Base-by-base conservation (phyloP, 2,329 filamentous ascomycete genomes). In the Fusarium aywerte region DNA sequence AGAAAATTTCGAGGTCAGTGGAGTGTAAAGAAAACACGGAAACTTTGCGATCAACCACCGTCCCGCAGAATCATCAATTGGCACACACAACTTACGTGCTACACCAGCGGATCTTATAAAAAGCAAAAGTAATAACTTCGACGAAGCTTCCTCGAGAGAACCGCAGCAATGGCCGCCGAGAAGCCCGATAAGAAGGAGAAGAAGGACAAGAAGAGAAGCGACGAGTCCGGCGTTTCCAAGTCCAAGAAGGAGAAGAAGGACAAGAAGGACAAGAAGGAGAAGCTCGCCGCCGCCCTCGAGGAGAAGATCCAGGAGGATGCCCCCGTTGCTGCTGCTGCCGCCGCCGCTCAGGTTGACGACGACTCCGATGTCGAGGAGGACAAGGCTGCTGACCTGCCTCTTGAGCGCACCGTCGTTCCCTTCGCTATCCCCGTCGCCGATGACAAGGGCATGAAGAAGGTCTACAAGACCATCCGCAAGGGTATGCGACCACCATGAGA, bases 361-460 rank as follows among this genome's bases (percentile, higher is more conserved):
- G 81, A 83, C 69, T 82, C 80, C 18, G 78, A 80, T 44, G 80
- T 81, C 43, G 82, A 84, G 47, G 79, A 84, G 60, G 79, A 84
- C 51, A 80, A 80, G 69, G 72, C 79, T 40, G 80, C 82, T 44
- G 74, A 83, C 51, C 55, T 75, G 31, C 73, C 78, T 48, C 76
- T 83, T 55, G 80, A 83, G 77, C 76, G 84, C 72, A 88, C 90
- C 59, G 83, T 96, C 45, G 92, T 96, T 55, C 91, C 93, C 29
- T 96, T 97, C 76, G 93, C 94, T 58, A 85, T 91, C 72, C 92
- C 93, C 32, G 82, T 96, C 62, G 90, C 90, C 27, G 89, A 93
- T 67, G 92, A 92, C 66, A 96, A 96, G 85, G 85, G 82, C 51
- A 84, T 85, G 76, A 88, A 88, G 83, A 87, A 87, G 82, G 79